Conservation (phyloP, 495 filamentous ascomycete species). For the Lineolata rhizophorae region DNA sequence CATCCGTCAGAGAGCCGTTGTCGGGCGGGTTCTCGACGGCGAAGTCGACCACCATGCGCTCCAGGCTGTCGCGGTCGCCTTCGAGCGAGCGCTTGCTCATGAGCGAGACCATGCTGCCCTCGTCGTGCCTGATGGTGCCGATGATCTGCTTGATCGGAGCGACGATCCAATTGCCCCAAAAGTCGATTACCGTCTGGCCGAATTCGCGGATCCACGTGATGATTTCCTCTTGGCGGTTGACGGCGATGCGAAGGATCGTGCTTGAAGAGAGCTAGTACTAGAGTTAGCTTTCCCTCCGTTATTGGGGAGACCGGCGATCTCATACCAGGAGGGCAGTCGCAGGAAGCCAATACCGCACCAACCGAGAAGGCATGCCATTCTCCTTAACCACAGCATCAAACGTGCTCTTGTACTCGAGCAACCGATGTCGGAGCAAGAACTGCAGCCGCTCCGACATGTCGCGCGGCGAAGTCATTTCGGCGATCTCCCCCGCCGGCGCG, state of each 20-base stretch:
- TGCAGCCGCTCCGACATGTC: conserved; percentile 45
- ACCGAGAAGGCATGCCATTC: conserved; percentile 52
- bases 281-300: background rate
- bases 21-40: conserved; percentile 54
- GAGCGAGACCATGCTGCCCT: conserved; percentile 76
- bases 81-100: conserved; percentile 81
- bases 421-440: conserved; percentile 32
- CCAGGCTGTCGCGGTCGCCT: conserved; percentile 74
- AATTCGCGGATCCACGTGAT: conserved; percentile 53
- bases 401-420: conserved; percentile 33
- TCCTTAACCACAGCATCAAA: conserved; percentile 26
- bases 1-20: conserved; percentile 25
- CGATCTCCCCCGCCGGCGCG: conserved; percentile 14
- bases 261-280: conserved; percentile 64
- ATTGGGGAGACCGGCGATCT: background rate
- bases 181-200: conserved; percentile 58
- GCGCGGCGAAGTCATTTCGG: conserved; percentile 23
- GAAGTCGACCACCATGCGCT: conserved; percentile 96
- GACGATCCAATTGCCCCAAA: conserved; percentile 90
- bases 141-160: conserved; percentile 64
- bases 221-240: conserved; percentile 49
- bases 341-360: conserved; percentile 79
- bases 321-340: conserved; percentile 35
- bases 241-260: conserved; percentile 53
- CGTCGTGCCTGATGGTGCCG: conserved; percentile 77